Percentiles rank a stretch among this genome's conserved stretches.
These are phyloP conservation scores for Aspergillus sp. DNA, from an alignment of 2,329 filamentous ascomycete species.

Conservation along the genomic window DNA sequence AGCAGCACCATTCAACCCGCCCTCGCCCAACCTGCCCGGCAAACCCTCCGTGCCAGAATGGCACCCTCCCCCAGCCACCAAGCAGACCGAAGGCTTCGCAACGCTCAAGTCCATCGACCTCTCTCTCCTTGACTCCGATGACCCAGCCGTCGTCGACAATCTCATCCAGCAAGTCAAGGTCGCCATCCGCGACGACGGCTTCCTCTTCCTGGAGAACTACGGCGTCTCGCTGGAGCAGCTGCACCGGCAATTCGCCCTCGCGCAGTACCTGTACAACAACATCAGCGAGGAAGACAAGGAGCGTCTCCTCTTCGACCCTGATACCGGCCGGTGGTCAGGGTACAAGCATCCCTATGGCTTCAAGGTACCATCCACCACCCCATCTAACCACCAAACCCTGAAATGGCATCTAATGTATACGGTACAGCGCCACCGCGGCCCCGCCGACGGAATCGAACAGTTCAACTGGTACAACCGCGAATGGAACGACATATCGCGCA, in stretches of 20 bases:
- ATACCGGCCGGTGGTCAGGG: conserved; percentile 51
- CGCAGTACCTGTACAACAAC: conserved; percentile 52
- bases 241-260: conserved; percentile 52
- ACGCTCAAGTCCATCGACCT: conserved; percentile 46
- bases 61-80: conserved; percentile 47
- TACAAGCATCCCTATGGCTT: conserved; percentile 52
- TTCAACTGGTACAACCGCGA: conserved; percentile 55
- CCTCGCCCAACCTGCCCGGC: conserved; percentile 34
- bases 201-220: conserved; percentile 53
- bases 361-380: conserved; percentile 32
- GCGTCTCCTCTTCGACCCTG: conserved; percentile 49
- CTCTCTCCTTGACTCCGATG: conserved; percentile 45
- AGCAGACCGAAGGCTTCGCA: conserved; percentile 46
- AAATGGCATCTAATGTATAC: no score
- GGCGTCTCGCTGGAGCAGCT: conserved; percentile 50
- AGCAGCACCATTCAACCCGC: conserved; percentile 42
- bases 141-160: conserved; percentile 43
- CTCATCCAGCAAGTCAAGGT: conserved; percentile 46
- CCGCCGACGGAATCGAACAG: conserved; percentile 53
- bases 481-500: conserved; percentile 42
- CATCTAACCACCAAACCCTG: no score
- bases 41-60: conserved; percentile 47
- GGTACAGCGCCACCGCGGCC: conserved; percentile 41
- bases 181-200: conserved; percentile 47
- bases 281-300: conserved; percentile 53